Conservation (phyloP, 345 rosid species). For the Psidium friedrichsthalianum region DNA sequence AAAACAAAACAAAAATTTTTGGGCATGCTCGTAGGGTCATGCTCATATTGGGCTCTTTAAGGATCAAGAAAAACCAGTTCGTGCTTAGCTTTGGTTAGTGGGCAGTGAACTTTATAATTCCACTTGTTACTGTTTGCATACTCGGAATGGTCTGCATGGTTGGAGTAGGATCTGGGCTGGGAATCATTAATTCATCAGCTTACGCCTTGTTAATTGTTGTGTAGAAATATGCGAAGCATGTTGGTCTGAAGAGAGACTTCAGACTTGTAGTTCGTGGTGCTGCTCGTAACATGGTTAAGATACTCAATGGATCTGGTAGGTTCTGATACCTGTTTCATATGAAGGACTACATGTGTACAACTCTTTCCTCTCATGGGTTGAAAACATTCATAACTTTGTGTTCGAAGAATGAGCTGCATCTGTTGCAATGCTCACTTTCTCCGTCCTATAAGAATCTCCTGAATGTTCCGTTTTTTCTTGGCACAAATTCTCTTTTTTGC, state of each 20-base stretch:
- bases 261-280: constrained; percentile 95
- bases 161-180: background rate
- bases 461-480: background rate
- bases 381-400: background rate
- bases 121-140: background rate
- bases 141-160: background rate
- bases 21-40: too few relatives aligned
- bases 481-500: background rate
- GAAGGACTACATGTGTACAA: background rate
- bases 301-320: constrained; percentile 74
- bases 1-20: too few relatives aligned
- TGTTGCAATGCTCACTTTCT: background rate
- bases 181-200: constrained; percentile 5
- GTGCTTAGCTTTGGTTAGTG: background rate
- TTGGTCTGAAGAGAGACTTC: constrained; percentile 90
- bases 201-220: constrained; percentile 2
- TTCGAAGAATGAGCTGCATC: background rate
- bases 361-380: background rate
- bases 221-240: constrained; percentile 81
- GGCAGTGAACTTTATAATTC: background rate
- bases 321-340: constrained; percentile 3
- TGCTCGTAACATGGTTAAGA: constrained; percentile 85
- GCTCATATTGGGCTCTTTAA: background rate
- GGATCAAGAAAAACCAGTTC: too few relatives aligned
- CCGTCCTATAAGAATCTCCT: background rate